Percentiles rank a stretch among this genome's conserved stretches.
Conservation (phyloP, 179 eudicot genomes). For the Silene vulgaris region DNA sequence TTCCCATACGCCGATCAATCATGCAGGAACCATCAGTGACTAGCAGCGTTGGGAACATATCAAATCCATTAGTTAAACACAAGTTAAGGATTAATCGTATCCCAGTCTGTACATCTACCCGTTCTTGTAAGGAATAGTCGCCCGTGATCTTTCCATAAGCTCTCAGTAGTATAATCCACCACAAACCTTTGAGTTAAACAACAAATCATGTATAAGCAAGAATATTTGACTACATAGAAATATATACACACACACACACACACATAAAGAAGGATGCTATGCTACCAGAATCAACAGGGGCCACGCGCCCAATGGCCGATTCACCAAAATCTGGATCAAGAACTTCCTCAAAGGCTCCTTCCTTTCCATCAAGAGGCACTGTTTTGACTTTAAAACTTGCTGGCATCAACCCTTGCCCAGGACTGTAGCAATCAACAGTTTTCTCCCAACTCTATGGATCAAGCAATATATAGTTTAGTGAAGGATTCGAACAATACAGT, state of each 20-base stretch:
- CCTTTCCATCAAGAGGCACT: constrained; percentile 30
- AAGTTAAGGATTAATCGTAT: constrained; percentile 30
- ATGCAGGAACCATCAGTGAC: constrained; percentile 47
- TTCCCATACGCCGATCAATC: constrained; percentile 45
- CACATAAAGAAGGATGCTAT: neutral
- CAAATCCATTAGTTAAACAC: constrained; percentile 42
- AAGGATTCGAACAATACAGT: neutral
- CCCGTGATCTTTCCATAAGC: constrained; percentile 44
- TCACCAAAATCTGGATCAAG: constrained; percentile 45
- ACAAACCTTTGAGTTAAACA: constrained; percentile 31
- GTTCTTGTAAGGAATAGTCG: constrained; percentile 40
- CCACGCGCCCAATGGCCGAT: constrained; percentile 47
- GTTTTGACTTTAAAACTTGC: constrained; percentile 40
- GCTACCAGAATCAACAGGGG: constrained; percentile 45
- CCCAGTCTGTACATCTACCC: constrained; percentile 45
- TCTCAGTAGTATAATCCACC: constrained; percentile 45
- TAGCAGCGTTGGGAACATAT: constrained; percentile 41
- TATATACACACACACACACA: neutral
- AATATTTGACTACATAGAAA: neutral
- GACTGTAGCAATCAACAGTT: constrained; percentile 42
- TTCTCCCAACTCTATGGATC: constrained; percentile 39
- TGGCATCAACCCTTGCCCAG: constrained; percentile 45
- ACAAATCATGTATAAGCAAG: neutral
- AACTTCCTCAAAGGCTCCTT: constrained; percentile 35
- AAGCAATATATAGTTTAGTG: constrained; percentile 3